These are phyloP conservation scores for Pleurotus cornucopiae DNA, from an alignment of 768 basidiomycete genomes.

Conservation along the genomic window DNA sequence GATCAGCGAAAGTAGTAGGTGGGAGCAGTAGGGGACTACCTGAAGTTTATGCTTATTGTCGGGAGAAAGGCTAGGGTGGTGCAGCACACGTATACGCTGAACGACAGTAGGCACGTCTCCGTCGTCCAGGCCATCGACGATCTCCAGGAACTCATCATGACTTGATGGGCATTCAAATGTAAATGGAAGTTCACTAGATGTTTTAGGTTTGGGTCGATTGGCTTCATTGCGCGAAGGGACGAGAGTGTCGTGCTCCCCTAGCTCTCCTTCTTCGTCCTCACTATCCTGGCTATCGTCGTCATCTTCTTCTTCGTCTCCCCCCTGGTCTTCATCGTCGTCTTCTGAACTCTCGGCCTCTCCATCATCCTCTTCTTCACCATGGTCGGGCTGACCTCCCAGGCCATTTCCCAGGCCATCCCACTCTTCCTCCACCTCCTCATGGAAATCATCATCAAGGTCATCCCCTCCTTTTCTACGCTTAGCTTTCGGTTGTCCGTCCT, in stretches of 20 bases:
- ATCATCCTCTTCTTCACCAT: constrained; percentile 33
- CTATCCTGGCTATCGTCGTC: constrained; percentile 25
- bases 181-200: constrained; percentile 68
- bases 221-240: constrained; percentile 22
- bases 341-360: constrained; percentile 33
- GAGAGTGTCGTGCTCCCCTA: constrained; percentile 43
- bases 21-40: constrained; percentile 37
- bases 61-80: constrained; percentile 88
- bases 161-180: constrained; percentile 86
- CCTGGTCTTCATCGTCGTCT: constrained; percentile 36
- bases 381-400: constrained; percentile 26
- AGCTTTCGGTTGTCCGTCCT: constrained; percentile 49
- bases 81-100: constrained; percentile 84
- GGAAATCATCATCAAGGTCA: constrained; percentile 89
- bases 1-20: not conserved
- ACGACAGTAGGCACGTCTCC: constrained; percentile 75
- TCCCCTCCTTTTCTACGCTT: constrained; percentile 66
- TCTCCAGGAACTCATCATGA: constrained; percentile 88
- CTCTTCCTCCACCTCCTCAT: constrained; percentile 38
- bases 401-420: constrained; percentile 40
- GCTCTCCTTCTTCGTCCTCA: constrained; percentile 29
- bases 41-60: constrained; percentile 93
- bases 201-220: constrained; percentile 25
- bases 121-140: constrained; percentile 67
- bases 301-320: constrained; percentile 26